phyloP scores from a whole-genome alignment of 768 basidiomycete genomes.

The Mycena alexandri region DNA sequence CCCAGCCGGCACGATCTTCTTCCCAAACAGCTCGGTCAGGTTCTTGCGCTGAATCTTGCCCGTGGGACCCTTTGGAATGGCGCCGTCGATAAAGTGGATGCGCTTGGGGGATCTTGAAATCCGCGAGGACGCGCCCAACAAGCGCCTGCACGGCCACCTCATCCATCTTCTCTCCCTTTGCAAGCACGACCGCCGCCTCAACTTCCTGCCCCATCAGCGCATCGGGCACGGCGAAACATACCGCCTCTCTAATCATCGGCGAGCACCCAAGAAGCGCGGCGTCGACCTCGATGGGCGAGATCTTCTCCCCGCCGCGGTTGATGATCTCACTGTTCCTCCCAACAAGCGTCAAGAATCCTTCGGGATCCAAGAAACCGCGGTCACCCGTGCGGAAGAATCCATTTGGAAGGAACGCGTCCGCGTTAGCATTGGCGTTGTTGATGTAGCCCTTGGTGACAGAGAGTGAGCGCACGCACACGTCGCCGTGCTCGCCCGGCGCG shows the following conservation, averaged over 20 bases:
- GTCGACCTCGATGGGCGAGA: slow-evolving; percentile 28
- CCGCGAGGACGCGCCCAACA: slow-evolving; percentile 19
- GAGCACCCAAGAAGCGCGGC: slow-evolving; percentile 21
- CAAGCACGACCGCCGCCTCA: slow-evolving; percentile 18
- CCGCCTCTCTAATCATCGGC: slow-evolving; percentile 16
- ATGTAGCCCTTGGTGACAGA: slow-evolving; percentile 23
- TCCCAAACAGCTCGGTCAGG: slow-evolving; percentile 13
- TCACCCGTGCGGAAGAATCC: slow-evolving; percentile 26
- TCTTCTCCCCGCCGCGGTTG: slow-evolving; percentile 27
- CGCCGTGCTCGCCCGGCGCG: slow-evolving; percentile 13
- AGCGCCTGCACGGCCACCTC: slow-evolving; percentile 14
- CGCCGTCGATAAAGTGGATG: slow-evolving; percentile 20
- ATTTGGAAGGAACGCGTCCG: slow-evolving; percentile 12
- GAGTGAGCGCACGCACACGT: slow-evolving; percentile 12
- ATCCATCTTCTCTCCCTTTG: slow-evolving; percentile 3
- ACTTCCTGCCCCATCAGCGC: slow-evolving; percentile 26
- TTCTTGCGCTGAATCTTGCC: slow-evolving; percentile 28
- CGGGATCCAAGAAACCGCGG: slow-evolving; percentile 14
- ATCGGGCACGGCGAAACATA: slow-evolving; percentile 16
- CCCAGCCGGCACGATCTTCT: neutral
- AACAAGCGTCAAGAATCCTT: slow-evolving; percentile 16
- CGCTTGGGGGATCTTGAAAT: slow-evolving; percentile 21
- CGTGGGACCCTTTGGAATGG: slow-evolving; percentile 24
- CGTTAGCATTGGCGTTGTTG: slow-evolving; percentile 13
- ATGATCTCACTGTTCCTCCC: slow-evolving; percentile 25